Evolutionary conservation across 176 grass and related monocot genomes (phyloP).

Genomic region (Carex kokanica): DNA sequence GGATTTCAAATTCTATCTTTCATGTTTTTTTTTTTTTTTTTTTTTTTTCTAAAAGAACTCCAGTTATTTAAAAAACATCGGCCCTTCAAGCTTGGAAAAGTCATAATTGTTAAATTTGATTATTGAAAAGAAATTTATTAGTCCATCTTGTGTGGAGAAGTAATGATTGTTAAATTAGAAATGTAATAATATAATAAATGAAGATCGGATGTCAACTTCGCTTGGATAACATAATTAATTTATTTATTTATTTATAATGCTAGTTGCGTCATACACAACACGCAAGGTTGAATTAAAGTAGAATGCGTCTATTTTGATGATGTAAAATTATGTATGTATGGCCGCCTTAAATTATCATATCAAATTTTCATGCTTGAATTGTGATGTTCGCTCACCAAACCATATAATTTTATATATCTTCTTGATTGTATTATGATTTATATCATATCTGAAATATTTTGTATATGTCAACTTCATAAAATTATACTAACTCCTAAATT

Average conservation of each 20-base stretch:
- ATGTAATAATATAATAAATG: background rate
- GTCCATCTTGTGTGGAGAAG: background rate
- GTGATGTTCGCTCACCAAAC: no score
- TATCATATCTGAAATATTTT: no score
- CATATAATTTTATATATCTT: no score
- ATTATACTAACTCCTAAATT: no score
- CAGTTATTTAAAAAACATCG: background rate
- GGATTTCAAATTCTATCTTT: no score
- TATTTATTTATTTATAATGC: background rate
- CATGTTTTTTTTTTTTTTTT: no score
- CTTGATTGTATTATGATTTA: no score
- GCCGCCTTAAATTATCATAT: background rate
- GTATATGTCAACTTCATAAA: no score
- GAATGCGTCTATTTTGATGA: no score
- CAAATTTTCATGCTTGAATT: background rate
- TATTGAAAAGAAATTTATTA: background rate
- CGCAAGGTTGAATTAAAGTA: background rate
- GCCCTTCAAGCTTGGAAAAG: background rate
- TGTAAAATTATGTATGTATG: background rate
- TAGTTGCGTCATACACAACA: conserved; percentile 3
- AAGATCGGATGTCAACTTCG: conserved; percentile 4
- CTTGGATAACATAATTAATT: conserved; percentile 7
- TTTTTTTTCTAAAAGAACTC: background rate
- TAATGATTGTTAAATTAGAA: conserved; percentile 8
- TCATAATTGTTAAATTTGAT: background rate